These are phyloP conservation scores for Chaetothyriales sp. DNA, from an alignment of 2,329 filamentous ascomycete genomes.

Conservation along the genomic window DNA sequence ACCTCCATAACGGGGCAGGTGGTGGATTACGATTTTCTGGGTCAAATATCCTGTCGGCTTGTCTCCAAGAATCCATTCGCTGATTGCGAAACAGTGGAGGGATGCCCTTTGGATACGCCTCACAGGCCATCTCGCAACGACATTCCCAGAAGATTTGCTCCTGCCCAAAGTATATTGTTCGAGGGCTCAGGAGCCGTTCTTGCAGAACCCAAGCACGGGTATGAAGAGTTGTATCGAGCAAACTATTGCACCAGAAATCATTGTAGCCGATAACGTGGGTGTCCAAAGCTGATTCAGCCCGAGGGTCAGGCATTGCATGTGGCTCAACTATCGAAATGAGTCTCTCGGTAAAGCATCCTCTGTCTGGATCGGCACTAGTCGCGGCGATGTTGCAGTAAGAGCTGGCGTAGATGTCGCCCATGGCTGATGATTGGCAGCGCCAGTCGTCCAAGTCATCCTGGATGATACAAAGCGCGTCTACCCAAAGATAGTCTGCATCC, in stretches of 20 bases:
- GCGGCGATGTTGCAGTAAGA: constrained; percentile 11
- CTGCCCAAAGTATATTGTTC: constrained; percentile 10
- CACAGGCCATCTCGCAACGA: constrained; percentile 5
- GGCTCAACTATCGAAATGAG: neutral
- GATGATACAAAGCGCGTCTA: constrained; percentile 24
- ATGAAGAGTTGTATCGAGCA: constrained; percentile 5
- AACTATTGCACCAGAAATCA: constrained; percentile 7
- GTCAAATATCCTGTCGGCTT: neutral
- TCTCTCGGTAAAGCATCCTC: neutral
- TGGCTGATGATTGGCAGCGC: constrained; percentile 2
- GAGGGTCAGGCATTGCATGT: constrained; percentile 1
- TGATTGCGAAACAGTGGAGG: constrained; percentile 4
- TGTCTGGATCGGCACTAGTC: constrained; percentile 3
- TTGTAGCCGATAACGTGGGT: constrained; percentile 5
- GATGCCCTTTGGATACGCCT: constrained; percentile 7
- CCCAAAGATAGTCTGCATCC: constrained; percentile 21
- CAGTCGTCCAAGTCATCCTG: constrained; percentile 18
- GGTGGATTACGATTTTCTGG: neutral
- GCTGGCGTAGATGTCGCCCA: constrained; percentile 10
- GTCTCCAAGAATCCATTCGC: constrained; percentile 2
- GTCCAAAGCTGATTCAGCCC: neutral
- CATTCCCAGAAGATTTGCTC: constrained; percentile 11
- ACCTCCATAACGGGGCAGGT: neutral
- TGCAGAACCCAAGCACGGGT: constrained; percentile 9
- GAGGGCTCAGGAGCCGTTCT: constrained; percentile 7